Evolutionary conservation across 257 asterid species (phyloP).

Genomic region (Ilex aquifolium): DNA sequence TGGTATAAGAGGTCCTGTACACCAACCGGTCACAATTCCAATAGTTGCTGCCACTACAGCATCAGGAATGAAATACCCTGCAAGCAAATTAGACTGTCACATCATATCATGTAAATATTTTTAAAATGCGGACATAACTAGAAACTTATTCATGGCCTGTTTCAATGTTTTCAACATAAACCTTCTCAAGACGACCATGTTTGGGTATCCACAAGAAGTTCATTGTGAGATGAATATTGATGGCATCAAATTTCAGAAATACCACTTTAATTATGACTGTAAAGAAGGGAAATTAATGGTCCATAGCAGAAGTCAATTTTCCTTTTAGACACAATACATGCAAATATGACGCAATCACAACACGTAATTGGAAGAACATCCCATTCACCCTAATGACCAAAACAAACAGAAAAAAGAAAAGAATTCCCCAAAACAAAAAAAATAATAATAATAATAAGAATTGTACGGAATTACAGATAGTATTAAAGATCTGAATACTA

Average conservation of each 20-base stretch:
- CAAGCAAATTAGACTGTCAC: constrained; percentile 15
- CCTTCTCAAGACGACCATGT: background rate
- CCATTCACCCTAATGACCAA: too few relatives aligned
- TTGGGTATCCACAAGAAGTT: background rate
- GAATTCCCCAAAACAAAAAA: too few relatives aligned
- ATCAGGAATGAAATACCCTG: constrained; percentile 92
- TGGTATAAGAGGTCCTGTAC: constrained; percentile 87
- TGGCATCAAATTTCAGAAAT: background rate
- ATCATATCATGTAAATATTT: background rate
- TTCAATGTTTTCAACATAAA: background rate
- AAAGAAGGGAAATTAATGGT: too few relatives aligned
- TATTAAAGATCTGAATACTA: too few relatives aligned
- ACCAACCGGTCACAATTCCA: constrained; percentile 90
- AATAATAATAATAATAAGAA: too few relatives aligned
- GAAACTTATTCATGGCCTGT: background rate
- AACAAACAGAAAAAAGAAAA: too few relatives aligned
- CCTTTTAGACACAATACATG: background rate
- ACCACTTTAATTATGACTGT: too few relatives aligned
- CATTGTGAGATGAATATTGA: background rate
- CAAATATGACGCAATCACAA: background rate
- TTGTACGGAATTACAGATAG: too few relatives aligned
- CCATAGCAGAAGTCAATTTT: too few relatives aligned
- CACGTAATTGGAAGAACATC: background rate
- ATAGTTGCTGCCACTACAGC: constrained; percentile 65
- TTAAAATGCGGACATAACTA: background rate